These are phyloP conservation scores for Orbilia javanica DNA, from an alignment of 2,329 filamentous ascomycete species.

Conservation along the genomic window DNA sequence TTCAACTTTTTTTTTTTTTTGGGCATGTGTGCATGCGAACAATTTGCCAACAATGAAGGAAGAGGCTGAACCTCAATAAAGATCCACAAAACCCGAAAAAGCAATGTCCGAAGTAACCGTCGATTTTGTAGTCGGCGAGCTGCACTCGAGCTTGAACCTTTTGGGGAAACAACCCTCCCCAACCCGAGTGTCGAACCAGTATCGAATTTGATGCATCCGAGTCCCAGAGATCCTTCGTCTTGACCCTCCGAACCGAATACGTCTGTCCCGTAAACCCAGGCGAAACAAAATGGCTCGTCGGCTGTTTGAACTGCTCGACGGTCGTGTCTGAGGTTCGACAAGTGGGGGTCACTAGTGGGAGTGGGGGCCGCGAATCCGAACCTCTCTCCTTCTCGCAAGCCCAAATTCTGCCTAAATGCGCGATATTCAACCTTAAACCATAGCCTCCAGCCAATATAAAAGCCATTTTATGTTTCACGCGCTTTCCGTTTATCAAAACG, in stretches of 20 bases:
- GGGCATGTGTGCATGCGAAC: constrained; percentile 18
- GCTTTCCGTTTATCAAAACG: constrained; percentile 41
- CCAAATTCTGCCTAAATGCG: constrained; percentile 57
- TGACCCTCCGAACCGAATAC: constrained; percentile 48
- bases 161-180: constrained; percentile 28
- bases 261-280: constrained; percentile 42
- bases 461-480: constrained; percentile 41
- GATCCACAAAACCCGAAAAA: constrained; percentile 35
- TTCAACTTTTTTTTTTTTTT: constrained; percentile 16
- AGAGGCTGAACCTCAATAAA: constrained; percentile 47
- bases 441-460: constrained; percentile 36
- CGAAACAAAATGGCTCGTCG: constrained; percentile 54
- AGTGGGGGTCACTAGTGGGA: constrained; percentile 56
- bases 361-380: constrained; percentile 58
- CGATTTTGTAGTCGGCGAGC: constrained; percentile 50
- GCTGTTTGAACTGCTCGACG: constrained; percentile 49
- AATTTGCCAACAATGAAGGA: constrained; percentile 16
- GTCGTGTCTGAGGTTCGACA: constrained; percentile 11
- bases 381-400: constrained; percentile 12
- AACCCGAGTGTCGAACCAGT: constrained; percentile 25
- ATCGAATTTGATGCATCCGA: constrained; percentile 35
- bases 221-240: constrained; percentile 23
- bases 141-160: constrained; percentile 38
- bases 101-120: constrained; percentile 32
- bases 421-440: constrained; percentile 56